Conservation (phyloP, 495 filamentous ascomycete species). For the Tuber borchii region DNA sequence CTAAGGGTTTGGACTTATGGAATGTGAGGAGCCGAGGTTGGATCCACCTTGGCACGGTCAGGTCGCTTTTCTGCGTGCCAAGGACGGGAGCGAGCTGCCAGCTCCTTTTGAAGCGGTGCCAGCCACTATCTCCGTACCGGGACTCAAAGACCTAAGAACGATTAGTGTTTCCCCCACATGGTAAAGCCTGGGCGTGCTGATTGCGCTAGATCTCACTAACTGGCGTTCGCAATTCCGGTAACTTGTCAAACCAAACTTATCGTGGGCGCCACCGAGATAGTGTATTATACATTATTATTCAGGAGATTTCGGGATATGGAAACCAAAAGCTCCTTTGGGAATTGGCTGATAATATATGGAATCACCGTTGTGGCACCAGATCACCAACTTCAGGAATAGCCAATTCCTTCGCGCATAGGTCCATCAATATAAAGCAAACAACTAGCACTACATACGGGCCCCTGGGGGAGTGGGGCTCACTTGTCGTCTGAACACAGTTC, state of each 20-base stretch:
- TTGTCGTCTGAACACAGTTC: neutral
- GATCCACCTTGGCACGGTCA: neutral
- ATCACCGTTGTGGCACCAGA: neutral
- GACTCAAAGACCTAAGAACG: too few relatives aligned
- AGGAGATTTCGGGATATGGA: neutral
- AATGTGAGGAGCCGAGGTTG: neutral
- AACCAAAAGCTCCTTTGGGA: neutral
- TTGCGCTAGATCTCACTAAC: too few relatives aligned
- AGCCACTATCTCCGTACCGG: too few relatives aligned
- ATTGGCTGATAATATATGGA: neutral
- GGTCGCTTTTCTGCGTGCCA: neutral
- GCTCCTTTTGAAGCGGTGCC: neutral
- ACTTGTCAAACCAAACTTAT: too few relatives aligned
- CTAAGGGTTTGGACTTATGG: neutral
- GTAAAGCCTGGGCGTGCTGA: too few relatives aligned
- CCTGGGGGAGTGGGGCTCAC: neutral
- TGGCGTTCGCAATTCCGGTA: too few relatives aligned
- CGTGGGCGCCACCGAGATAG: too few relatives aligned
- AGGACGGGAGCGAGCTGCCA: neutral
- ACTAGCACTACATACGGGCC: neutral
- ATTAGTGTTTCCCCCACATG: too few relatives aligned
- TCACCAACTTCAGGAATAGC: neutral
- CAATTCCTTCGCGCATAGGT: neutral
- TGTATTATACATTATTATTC: too few relatives aligned
- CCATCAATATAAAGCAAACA: neutral